These are phyloP conservation scores for Rhynchospora pubera DNA, from an alignment of 176 grass and related monocot species.

Conservation along the genomic window DNA sequence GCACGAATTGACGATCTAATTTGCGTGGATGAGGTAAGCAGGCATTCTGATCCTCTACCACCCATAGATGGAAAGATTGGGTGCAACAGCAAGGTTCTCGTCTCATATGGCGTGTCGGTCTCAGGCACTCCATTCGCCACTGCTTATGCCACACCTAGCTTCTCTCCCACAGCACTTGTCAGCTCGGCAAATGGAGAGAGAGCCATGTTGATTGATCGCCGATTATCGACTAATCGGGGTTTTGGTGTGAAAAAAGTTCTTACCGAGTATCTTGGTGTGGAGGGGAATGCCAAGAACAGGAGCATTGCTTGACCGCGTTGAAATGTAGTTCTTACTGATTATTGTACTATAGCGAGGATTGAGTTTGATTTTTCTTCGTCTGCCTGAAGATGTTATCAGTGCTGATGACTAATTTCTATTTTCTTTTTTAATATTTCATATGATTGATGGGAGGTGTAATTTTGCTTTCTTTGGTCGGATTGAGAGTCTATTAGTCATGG, in stretches of 20 bases:
- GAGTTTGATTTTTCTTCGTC: not conserved
- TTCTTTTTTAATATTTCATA: not conserved
- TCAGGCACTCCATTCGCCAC: slow-evolving; percentile 69
- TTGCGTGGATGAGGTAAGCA: slow-evolving; percentile 61
- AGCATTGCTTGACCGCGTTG: slow-evolving; percentile 11
- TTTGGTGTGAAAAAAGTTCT: slow-evolving; percentile 52
- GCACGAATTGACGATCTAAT: slow-evolving; percentile 86
- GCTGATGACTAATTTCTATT: not conserved
- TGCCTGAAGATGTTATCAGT: not conserved
- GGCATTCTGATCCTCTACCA: slow-evolving; percentile 41
- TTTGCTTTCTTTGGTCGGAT: not conserved
- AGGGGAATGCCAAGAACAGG: slow-evolving; percentile 39
- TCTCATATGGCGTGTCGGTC: slow-evolving; percentile 59
- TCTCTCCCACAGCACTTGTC: slow-evolving; percentile 47
- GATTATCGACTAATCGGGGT: slow-evolving; percentile 26
- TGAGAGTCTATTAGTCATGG: not conserved
- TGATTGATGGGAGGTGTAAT: not conserved
- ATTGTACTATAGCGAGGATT: slow-evolving; percentile 13
- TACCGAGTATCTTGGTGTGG: slow-evolving; percentile 38
- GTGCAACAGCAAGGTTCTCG: slow-evolving; percentile 33
- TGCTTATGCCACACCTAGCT: slow-evolving; percentile 61
- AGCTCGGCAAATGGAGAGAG: slow-evolving; percentile 50
- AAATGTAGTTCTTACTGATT: not conserved
- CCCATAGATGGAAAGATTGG: slow-evolving; percentile 31
- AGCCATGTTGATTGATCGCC: slow-evolving; percentile 32